Evolutionary conservation across 2,329 filamentous ascomycete genomes (phyloP).

Genomic region (Phyllosticta ampelicida): DNA sequence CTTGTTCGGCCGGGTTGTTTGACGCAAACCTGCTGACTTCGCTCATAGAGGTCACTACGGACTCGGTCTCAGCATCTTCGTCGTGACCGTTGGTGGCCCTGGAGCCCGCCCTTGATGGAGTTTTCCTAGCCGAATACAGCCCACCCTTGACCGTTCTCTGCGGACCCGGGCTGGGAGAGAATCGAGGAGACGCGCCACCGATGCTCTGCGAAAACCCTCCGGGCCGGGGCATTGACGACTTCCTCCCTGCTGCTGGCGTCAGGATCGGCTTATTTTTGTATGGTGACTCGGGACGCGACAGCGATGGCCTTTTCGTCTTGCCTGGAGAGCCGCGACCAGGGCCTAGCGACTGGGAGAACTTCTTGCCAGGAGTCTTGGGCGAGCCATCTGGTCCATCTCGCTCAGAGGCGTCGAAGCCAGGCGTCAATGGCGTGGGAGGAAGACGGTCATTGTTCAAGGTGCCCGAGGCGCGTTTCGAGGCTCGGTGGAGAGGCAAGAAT

Average conservation of each 20-base stretch:
- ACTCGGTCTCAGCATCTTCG: slow-evolving; percentile 28
- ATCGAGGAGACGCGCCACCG: slow-evolving; percentile 44
- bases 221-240: slow-evolving; percentile 35
- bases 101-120: slow-evolving; percentile 39
- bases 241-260: slow-evolving; percentile 43
- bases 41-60: slow-evolving; percentile 11
- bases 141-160: slow-evolving; percentile 44
- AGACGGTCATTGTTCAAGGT: slow-evolving; percentile 43
- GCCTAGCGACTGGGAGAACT: slow-evolving; percentile 83
- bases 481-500: slow-evolving; percentile 80
- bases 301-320: slow-evolving; percentile 62
- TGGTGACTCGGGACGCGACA: slow-evolving; percentile 84
- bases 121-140: slow-evolving; percentile 22
- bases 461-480: slow-evolving; percentile 54
- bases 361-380: slow-evolving; percentile 52
- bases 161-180: slow-evolving; percentile 51
- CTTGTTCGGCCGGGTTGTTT: slow-evolving; percentile 2
- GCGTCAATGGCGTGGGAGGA: slow-evolving; percentile 60
- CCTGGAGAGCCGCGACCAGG: slow-evolving; percentile 55
- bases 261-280: slow-evolving; percentile 54
- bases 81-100: slow-evolving; percentile 33
- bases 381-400: slow-evolving; percentile 13
- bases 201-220: slow-evolving; percentile 45
- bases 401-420: slow-evolving; percentile 43
- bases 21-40: slow-evolving; percentile 17